Percentiles rank a stretch among this genome's conserved stretches.
Evolutionary conservation across 2,329 filamentous ascomycete species (phyloP).

Genomic region (Mycosphaerelloides madeirae): DNA sequence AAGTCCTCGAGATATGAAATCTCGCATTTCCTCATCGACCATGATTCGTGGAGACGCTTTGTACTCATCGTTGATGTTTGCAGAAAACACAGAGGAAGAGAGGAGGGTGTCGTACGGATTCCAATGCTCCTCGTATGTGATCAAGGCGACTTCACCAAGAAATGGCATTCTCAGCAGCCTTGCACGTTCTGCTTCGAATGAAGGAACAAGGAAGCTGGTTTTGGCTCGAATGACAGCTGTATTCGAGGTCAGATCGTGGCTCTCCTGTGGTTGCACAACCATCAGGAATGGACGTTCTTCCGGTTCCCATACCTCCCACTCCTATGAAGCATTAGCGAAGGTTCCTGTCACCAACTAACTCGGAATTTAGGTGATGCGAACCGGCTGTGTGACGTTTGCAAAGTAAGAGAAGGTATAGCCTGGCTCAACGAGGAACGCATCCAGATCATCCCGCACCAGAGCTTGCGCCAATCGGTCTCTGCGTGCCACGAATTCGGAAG

Average conservation of each 20-base stretch:
- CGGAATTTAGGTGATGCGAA: too few species aligned
- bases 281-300: constrained; percentile 62
- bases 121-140: constrained; percentile 62
- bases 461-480: constrained; percentile 55
- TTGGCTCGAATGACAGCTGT: constrained; percentile 47
- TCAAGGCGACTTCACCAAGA: constrained; percentile 47
- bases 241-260: constrained; percentile 19
- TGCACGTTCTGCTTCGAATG: constrained; percentile 58
- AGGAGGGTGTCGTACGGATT: constrained; percentile 56
- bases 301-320: constrained; percentile 63
- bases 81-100: constrained; percentile 10
- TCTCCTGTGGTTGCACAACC: constrained; percentile 48
- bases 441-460: constrained; percentile 47
- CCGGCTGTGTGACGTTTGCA: constrained; percentile 30
- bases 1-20: constrained; percentile 58
- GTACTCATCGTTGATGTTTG: background rate
- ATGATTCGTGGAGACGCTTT: constrained; percentile 45
- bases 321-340: background rate
- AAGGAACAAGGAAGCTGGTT: constrained; percentile 56
- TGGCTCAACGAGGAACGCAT: constrained; percentile 60
- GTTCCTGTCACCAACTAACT: too few species aligned
- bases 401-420: constrained; percentile 64
- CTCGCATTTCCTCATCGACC: constrained; percentile 61
- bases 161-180: constrained; percentile 56
- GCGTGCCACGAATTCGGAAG: constrained; percentile 52